Evolutionary conservation across 2,329 filamentous ascomycete genomes (phyloP).

Genomic region (Aspergillus neoniger): DNA sequence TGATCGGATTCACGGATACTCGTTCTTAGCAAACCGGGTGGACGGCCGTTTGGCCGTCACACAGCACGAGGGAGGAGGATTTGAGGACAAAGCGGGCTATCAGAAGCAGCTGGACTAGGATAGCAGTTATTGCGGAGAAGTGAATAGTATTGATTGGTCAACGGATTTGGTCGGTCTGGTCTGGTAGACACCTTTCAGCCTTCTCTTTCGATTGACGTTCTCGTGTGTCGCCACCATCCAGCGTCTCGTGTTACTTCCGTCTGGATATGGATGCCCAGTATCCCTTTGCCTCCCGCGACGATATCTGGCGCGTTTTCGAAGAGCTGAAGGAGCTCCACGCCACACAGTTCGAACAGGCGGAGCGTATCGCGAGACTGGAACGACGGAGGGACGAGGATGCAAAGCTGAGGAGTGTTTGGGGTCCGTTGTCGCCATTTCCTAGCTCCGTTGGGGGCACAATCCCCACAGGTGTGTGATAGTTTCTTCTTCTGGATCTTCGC

Average conservation of each 20-base stretch:
- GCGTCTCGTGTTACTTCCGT: constrained; percentile 1
- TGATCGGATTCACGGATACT: constrained; percentile 14
- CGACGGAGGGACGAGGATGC: constrained; percentile 64
- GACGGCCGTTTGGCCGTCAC: constrained; percentile 43
- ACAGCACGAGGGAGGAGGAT: constrained; percentile 34
- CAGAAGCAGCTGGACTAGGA: neutral
- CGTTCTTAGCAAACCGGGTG: constrained; percentile 29
- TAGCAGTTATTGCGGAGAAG: neutral
- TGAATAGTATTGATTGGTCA: neutral
- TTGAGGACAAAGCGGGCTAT: constrained; percentile 21
- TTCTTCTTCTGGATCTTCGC: constrained; percentile 5
- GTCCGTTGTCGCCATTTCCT: constrained; percentile 82
- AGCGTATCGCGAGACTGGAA: constrained; percentile 63
- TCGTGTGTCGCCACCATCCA: neutral
- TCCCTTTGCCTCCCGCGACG: constrained; percentile 64
- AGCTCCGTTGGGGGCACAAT: constrained; percentile 78
- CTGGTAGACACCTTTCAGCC: neutral
- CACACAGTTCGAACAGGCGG: constrained; percentile 61
- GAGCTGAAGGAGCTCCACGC: constrained; percentile 64
- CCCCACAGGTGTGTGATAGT: constrained; percentile 69
- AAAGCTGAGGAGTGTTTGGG: constrained; percentile 82
- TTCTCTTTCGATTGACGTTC: constrained; percentile 6
- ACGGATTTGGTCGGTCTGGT: constrained; percentile 3
- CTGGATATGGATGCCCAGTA: constrained; percentile 63
- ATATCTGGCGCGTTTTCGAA: constrained; percentile 65